These are phyloP conservation scores for Cucurbita ficifolia DNA, from an alignment of 306 rosid genomes.

Conservation along the genomic window DNA sequence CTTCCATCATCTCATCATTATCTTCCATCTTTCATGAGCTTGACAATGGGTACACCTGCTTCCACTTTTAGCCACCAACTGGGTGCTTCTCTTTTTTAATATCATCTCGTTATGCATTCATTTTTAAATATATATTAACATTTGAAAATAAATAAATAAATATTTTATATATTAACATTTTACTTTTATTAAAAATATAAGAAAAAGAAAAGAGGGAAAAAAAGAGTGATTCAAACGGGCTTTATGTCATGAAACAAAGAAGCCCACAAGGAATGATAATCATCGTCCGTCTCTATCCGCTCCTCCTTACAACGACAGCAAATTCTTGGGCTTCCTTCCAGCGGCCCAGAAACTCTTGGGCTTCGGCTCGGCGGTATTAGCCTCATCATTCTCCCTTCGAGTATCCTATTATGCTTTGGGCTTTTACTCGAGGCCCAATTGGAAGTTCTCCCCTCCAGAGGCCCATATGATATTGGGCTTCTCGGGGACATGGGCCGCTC, in stretches of 20 bases:
- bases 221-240: constrained; percentile 34
- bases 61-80: too few relatives aligned
- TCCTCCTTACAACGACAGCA: constrained; percentile 26
- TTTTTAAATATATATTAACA: too few relatives aligned
- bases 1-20: too few relatives aligned
- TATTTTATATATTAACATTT: too few relatives aligned
- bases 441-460: constrained; percentile 16
- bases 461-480: constrained; percentile 23
- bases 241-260: constrained; percentile 74
- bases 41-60: too few relatives aligned
- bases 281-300: constrained; percentile 23
- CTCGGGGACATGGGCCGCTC: constrained; percentile 14
- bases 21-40: too few relatives aligned
- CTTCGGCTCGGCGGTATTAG: constrained; percentile 15
- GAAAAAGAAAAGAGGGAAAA: too few relatives aligned
- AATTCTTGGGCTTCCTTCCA: constrained; percentile 29
- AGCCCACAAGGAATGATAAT: constrained; percentile 61
- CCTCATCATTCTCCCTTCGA: constrained; percentile 9
- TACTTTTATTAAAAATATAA: too few relatives aligned
- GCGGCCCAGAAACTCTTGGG: constrained; percentile 19
- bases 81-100: too few relatives aligned
- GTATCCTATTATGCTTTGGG: constrained; percentile 13
- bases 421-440: constrained; percentile 10
- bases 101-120: too few relatives aligned
- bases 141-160: too few relatives aligned